These are phyloP conservation scores for Leccinum rimulosum DNA, from an alignment of 768 basidiomycete genomes.

Conservation along the genomic window DNA sequence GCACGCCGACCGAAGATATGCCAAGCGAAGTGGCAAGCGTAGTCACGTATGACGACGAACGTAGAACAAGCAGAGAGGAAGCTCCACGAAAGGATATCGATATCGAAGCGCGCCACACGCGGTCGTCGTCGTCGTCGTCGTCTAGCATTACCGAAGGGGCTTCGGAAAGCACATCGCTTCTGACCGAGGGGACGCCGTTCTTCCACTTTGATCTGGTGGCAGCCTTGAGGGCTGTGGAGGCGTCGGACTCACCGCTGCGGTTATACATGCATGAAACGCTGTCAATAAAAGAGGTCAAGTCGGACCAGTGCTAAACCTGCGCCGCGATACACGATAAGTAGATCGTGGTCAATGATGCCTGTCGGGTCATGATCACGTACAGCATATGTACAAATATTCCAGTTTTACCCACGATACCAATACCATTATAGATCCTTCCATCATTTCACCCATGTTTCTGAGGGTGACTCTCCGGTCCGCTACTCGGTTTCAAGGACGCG, in stretches of 20 bases:
- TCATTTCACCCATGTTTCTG: neutral
- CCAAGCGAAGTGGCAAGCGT: slow-evolving; percentile 73
- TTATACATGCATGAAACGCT: slow-evolving; percentile 6
- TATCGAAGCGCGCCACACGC: slow-evolving; percentile 32
- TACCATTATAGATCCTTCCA: neutral
- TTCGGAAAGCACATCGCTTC: slow-evolving; percentile 32
- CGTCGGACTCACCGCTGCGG: slow-evolving; percentile 18
- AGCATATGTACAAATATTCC: neutral
- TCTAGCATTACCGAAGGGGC: neutral
- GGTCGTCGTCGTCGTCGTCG: neutral
- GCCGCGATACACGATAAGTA: too few relatives aligned
- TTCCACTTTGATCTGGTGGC: slow-evolving; percentile 87
- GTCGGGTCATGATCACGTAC: neutral
- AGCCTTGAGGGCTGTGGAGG: slow-evolving; percentile 71
- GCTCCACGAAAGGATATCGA: slow-evolving; percentile 32
- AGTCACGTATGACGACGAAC: slow-evolving; percentile 57
- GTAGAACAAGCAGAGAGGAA: slow-evolving; percentile 12
- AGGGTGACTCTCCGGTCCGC: neutral
- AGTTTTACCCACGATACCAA: neutral
- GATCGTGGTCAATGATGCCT: too few relatives aligned
- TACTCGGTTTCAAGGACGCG: neutral
- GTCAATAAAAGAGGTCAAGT: slow-evolving; percentile 7
- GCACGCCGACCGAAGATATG: slow-evolving; percentile 37
- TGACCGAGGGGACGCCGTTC: slow-evolving; percentile 65
- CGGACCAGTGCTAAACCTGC: neutral